A percentile compares a stretch with the other conserved stretches of the same genome.
These are phyloP conservation scores for Dactylellina drechsleri DNA, from an alignment of 2,329 filamentous ascomycete species.

Conservation along the genomic window DNA sequence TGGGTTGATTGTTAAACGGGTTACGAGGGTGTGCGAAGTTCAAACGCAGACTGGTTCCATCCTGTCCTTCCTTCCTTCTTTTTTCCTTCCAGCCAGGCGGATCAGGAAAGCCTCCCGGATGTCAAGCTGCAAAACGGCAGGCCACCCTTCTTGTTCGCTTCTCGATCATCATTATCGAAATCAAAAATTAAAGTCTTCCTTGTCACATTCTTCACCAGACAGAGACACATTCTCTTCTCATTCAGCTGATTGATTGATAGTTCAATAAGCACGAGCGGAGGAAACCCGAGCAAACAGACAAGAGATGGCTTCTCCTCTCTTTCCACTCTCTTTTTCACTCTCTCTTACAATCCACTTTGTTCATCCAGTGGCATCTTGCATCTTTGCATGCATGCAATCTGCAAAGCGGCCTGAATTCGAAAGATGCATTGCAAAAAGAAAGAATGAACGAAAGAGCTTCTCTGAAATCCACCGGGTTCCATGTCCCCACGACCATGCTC, in stretches of 20 bases:
- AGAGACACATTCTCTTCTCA: not conserved
- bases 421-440: slow-evolving; percentile 27
- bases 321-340: not conserved
- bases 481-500: slow-evolving; percentile 19
- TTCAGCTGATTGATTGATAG: slow-evolving; percentile 4
- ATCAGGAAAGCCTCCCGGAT: slow-evolving; percentile 40
- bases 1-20: slow-evolving; percentile 33
- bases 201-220: slow-evolving; percentile 29
- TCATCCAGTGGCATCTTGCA: slow-evolving; percentile 53
- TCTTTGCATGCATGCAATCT: slow-evolving; percentile 51
- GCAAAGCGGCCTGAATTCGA: slow-evolving; percentile 47
- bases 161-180: no score
- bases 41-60: slow-evolving; percentile 28
- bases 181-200: not conserved
- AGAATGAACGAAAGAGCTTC: slow-evolving; percentile 10
- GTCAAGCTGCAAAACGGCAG: slow-evolving; percentile 47
- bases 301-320: not conserved
- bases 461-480: slow-evolving; percentile 12
- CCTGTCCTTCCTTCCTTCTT: slow-evolving; percentile 45
- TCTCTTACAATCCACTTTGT: slow-evolving; percentile 9
- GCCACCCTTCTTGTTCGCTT: slow-evolving; percentile 4
- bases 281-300: slow-evolving; percentile 20
- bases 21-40: no score
- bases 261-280: slow-evolving; percentile 7
- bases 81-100: slow-evolving; percentile 43